Percentiles rank a stretch among this genome's conserved stretches.
These are phyloP conservation scores for Trichomonas tenax DNA, from an alignment of 208 protist species.

Conservation along the genomic window DNA sequence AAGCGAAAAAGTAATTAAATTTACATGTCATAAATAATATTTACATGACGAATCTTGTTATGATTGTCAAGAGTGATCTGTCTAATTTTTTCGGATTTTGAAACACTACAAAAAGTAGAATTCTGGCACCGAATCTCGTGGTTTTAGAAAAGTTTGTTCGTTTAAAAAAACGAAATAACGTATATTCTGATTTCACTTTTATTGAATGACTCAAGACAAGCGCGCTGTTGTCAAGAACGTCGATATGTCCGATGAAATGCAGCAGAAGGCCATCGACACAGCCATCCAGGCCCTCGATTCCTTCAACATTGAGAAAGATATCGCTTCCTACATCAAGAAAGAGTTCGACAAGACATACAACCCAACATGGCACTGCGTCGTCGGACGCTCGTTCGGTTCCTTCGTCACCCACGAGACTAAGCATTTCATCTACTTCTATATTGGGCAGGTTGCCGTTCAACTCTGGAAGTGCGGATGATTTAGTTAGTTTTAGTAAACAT, in stretches of 20 bases:
- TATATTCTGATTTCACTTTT: too few species aligned
- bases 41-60: too few species aligned
- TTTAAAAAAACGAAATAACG: too few species aligned
- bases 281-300: constrained; percentile 82
- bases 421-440: constrained; percentile 98
- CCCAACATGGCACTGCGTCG: constrained; percentile 99
- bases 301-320: constrained; percentile 98
- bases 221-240: constrained; percentile 56
- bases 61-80: too few species aligned
- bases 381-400: constrained; percentile 99
- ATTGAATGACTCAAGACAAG: constrained; percentile 5
- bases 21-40: too few species aligned
- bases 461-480: constrained; percentile 85
- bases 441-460: constrained; percentile 94
- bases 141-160: too few species aligned
- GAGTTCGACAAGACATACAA: constrained; percentile 95
- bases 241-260: constrained; percentile 64
- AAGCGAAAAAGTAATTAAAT: too few species aligned
- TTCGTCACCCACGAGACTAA: constrained; percentile 99
- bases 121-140: too few species aligned
- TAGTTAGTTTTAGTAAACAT: not conserved
- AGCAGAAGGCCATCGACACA: constrained; percentile 89
- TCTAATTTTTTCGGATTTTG: too few species aligned
- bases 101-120: too few species aligned
- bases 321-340: constrained; percentile 99